A percentile compares a stretch with the other conserved stretches of the same genome.
phyloP scores from a whole-genome alignment of 768 basidiomycete genomes.

The Coprinopsis cinerea region DNA sequence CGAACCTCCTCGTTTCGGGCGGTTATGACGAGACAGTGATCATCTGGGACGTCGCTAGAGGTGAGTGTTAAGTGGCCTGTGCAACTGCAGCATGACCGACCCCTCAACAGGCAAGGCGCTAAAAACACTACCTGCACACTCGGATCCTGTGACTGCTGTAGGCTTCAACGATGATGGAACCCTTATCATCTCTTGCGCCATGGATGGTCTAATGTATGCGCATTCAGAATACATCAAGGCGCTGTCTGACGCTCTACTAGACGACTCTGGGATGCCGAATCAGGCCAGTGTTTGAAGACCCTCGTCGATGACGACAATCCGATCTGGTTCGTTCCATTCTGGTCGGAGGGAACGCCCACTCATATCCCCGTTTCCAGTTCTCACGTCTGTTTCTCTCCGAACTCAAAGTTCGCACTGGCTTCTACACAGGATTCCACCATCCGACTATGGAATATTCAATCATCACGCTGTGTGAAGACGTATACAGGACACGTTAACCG shows the following conservation, averaged over 20 bases:
- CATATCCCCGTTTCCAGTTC: conserved; percentile 43
- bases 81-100: background rate
- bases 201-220: conserved; percentile 90
- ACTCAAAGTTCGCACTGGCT: conserved; percentile 83
- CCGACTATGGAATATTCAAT: conserved; percentile 91
- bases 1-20: conserved; percentile 88
- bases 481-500: conserved; percentile 84
- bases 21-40: conserved; percentile 94
- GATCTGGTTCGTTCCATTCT: conserved; percentile 53
- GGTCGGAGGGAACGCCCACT: background rate
- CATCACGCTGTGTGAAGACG: conserved; percentile 87
- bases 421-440: conserved; percentile 94
- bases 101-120: conserved; percentile 62
- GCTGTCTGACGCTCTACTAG: conserved; percentile 33
- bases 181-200: conserved; percentile 88
- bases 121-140: conserved; percentile 89
- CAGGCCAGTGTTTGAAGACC: conserved; percentile 97
- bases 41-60: conserved; percentile 93
- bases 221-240: background rate
- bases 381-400: conserved; percentile 87
- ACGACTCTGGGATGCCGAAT: conserved; percentile 96
- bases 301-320: conserved; percentile 96
- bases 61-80: conserved; percentile 29
- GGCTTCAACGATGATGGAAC: conserved; percentile 94
- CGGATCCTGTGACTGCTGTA: conserved; percentile 93